A percentile compares a stretch with the other conserved stretches of the same genome.
Evolutionary conservation across 2,329 filamentous ascomycete species (phyloP).

Genomic region (Exserohilum turcica): DNA sequence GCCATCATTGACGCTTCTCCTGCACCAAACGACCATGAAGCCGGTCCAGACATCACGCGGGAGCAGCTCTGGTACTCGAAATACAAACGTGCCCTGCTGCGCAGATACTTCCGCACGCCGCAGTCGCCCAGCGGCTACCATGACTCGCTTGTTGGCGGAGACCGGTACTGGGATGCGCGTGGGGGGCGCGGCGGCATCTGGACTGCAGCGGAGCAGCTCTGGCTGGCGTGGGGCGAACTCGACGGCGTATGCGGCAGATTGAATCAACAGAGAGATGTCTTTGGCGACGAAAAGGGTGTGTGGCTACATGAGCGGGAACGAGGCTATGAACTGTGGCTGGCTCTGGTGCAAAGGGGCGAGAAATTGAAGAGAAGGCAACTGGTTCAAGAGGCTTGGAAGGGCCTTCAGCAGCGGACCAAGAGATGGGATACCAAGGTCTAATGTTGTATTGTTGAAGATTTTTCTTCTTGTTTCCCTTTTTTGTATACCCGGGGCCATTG

Average conservation of each 20-base stretch:
- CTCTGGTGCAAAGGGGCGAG: no score
- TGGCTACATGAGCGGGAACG: conserved; percentile 43
- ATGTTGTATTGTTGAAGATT: conserved; percentile 5
- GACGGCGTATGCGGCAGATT: conserved; percentile 43
- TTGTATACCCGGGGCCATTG: not conserved
- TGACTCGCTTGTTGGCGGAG: conserved; percentile 53
- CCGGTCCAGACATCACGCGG: conserved; percentile 47
- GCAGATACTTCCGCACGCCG: conserved; percentile 54
- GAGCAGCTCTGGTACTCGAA: conserved; percentile 56
- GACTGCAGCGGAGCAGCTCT: conserved; percentile 55
- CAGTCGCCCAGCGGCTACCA: conserved; percentile 52
- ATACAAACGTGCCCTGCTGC: conserved; percentile 56
- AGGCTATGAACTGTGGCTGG: no score
- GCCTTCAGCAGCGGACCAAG: not conserved
- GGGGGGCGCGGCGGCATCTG: conserved; percentile 61
- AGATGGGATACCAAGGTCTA: not conserved
- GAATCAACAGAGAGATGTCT: conserved; percentile 52
- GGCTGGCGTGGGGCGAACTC: conserved; percentile 57
- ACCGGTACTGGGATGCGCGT: conserved; percentile 56
- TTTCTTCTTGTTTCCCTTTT: not conserved
- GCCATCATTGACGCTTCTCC: conserved; percentile 48
- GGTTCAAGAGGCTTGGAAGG: not conserved
- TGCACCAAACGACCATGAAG: conserved; percentile 25
- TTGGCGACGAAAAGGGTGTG: conserved; percentile 54
- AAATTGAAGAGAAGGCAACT: not conserved